A percentile compares a stretch with the other conserved stretches of the same genome.
These are phyloP conservation scores for Clavispora asparagi DNA, from an alignment of 805 yeast genomes.

Conservation along the genomic window DNA sequence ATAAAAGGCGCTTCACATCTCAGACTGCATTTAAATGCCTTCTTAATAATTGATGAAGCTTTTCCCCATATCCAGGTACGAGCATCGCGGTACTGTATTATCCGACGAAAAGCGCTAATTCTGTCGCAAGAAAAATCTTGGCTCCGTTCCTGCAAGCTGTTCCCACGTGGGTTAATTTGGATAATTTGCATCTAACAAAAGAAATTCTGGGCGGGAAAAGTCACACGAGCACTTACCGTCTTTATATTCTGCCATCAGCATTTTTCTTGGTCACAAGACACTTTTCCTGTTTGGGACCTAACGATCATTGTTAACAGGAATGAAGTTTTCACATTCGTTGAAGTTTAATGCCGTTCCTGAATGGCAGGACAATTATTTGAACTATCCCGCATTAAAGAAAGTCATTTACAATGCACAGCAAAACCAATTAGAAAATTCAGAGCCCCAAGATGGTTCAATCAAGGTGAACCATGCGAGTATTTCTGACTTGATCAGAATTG, in stretches of 20 bases:
- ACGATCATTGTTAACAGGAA: slow-evolving; percentile 7
- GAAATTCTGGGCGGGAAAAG: background rate
- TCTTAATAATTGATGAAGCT: no score
- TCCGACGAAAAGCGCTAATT: background rate
- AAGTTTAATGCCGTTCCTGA: slow-evolving; percentile 52
- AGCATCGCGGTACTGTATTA: no score
- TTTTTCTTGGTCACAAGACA: background rate
- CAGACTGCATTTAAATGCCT: no score
- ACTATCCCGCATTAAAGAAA: slow-evolving; percentile 49
- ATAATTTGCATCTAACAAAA: background rate
- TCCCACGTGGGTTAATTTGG: background rate
- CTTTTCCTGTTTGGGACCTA: background rate
- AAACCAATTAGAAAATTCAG: slow-evolving; percentile 21
- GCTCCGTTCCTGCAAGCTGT: background rate
- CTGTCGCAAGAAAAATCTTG: background rate
- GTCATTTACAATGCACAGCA: slow-evolving; percentile 50
- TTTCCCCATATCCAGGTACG: no score
- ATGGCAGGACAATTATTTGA: slow-evolving; percentile 44
- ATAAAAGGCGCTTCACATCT: no score
- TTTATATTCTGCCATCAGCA: background rate
- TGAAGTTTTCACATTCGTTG: slow-evolving; percentile 48
- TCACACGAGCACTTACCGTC: slow-evolving; percentile 5
- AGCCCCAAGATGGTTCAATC: slow-evolving; percentile 22
- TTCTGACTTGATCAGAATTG: slow-evolving; percentile 21
- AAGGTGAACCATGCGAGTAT: slow-evolving; percentile 21